Evolutionary conservation across 2,329 filamentous ascomycete species (phyloP), one percentile per base, ranked within the genome.

Genomic region (Emmonsiellopsis sp.): DNA sequence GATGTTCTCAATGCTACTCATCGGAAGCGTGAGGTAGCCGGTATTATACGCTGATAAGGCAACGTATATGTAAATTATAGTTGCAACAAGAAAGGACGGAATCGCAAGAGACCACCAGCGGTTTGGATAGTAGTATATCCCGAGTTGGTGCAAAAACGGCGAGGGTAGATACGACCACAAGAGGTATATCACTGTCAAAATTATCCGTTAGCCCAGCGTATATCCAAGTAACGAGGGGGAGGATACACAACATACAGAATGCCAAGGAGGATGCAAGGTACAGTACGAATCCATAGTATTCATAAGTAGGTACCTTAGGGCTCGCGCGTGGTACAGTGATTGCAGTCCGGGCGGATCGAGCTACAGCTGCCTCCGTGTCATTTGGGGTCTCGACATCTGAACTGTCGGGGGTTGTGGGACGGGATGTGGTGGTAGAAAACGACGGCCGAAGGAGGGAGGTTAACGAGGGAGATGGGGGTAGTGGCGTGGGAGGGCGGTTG

Each of bases 221-320:
- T 34, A 13, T 32, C 5, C 6, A 9, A 42, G 10, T 34, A 10
- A n/a, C n/a, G 15, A 38, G 9, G 41, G n/a, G 38, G 31, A 35
- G 32, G 30, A 50, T 30, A 7, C 10, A 44, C 68, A 82, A 86
- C 65, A 81, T 78, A 66, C 86, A 76, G 67, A 97, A 97, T 1
- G 83, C 83, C 50, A 93, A 76, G 20, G 85, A 89, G 57, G 86
- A 91, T 66, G 92, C 89, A 40, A 98, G 80, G 74, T 98, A 97
- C 49, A 98, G 81, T 52, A 95, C 92, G 73, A 98, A 98, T 67
- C 93, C 93, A 69, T 97, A 97, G 80, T 97, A 98, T 69, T 98
- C 93, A 74, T 98, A 97, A 0, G 93, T 98, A n/a, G 93, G 93
- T 2, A 98, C 91, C 67, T 93, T 90, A 1, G 93, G 93, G 52